A percentile compares a stretch with the other conserved stretches of the same genome.
phyloP scores from a whole-genome alignment of 164 flowering plant species.

The Magnolia kwangsiensis region DNA sequence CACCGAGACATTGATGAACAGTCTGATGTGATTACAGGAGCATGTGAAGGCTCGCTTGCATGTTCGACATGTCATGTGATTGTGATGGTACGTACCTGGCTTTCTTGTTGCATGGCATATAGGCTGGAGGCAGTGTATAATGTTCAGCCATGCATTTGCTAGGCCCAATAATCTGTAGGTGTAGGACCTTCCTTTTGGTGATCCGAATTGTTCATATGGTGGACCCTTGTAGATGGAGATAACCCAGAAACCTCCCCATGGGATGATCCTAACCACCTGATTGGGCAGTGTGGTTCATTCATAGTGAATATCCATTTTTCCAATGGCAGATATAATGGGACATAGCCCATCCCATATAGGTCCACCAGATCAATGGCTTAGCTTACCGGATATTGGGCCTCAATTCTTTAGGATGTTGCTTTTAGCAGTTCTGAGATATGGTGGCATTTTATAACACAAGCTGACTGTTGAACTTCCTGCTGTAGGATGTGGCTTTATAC shows the following conservation, averaged over 20 bases:
- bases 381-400: not conserved
- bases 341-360: not conserved
- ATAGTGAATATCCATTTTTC: too few species aligned
- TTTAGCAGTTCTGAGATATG: not conserved
- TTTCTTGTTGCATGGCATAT: not conserved
- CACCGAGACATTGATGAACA: not conserved
- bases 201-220: not conserved
- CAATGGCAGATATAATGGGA: too few species aligned
- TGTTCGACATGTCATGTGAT: constrained; percentile 97
- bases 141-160: not conserved
- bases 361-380: not conserved
- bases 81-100: constrained; percentile 59
- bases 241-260: not conserved
- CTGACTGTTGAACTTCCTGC: not conserved
- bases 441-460: not conserved
- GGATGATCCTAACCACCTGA: not conserved
- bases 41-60: constrained; percentile 96
- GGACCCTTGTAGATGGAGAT: not conserved
- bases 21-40: constrained; percentile 49
- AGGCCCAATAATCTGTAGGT: not conserved
- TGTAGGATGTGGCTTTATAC: constrained; percentile 69
- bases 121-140: not conserved
- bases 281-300: too few species aligned
- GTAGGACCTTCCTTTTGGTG: not conserved
- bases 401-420: not conserved